A percentile compares a stretch with the other conserved stretches of the same genome.
phyloP scores from a whole-genome alignment of 441 rosid genomes.

The Capsella rubella region DNA sequence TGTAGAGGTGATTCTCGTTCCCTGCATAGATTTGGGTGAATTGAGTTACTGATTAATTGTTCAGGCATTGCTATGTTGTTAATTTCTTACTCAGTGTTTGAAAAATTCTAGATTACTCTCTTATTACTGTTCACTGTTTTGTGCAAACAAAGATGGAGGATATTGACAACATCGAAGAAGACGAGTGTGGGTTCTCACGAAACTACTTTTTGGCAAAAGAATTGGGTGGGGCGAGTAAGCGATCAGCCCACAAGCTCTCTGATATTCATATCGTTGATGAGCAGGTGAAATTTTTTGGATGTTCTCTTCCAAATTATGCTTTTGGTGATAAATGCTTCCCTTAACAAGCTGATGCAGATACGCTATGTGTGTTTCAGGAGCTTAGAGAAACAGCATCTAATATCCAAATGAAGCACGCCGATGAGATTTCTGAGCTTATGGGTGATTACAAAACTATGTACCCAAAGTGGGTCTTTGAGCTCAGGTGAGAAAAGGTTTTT shows the following conservation, averaged over 20 bases:
- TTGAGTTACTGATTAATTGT: no score
- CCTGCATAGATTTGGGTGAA: no score
- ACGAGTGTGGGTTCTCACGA: slow-evolving; percentile 84
- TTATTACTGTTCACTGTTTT: background rate
- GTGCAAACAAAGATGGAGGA: slow-evolving; percentile 47
- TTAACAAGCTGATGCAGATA: background rate
- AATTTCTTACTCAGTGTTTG: background rate
- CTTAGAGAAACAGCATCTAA: slow-evolving; percentile 64
- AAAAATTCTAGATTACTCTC: background rate
- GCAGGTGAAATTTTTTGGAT: slow-evolving; percentile 54
- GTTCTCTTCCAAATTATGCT: background rate
- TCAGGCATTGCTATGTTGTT: background rate
- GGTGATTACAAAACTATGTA: slow-evolving; percentile 68
- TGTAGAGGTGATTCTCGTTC: background rate
- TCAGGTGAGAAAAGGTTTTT: slow-evolving; percentile 54
- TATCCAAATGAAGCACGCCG: slow-evolving; percentile 71
- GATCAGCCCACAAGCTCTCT: slow-evolving; percentile 65
- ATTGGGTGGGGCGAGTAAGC: slow-evolving; percentile 61
- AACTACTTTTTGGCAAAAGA: slow-evolving; percentile 94
- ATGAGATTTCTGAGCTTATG: slow-evolving; percentile 61
- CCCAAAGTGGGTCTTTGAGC: slow-evolving; percentile 76
- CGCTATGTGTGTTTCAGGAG: slow-evolving; percentile 54
- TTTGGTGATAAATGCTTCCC: background rate
- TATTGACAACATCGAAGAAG: slow-evolving; percentile 57
- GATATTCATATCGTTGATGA: slow-evolving; percentile 83